Conservation (phyloP, 1,284 basidiomycete genomes). For the Meripilus lineatus region DNA sequence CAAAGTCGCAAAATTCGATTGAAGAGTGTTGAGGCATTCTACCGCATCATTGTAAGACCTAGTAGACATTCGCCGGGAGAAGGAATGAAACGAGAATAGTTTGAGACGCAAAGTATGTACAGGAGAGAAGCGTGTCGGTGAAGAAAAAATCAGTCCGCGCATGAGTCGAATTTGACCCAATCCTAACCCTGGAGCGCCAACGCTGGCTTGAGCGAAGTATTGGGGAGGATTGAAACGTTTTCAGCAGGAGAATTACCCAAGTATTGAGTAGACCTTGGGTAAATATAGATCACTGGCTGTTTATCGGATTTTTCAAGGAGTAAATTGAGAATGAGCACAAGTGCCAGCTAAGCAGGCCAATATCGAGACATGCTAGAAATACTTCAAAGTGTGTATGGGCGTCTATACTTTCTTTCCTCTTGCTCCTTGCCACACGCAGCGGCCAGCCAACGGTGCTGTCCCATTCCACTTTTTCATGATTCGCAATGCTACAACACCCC, state of each 20-base stretch:
- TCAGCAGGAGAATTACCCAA: too few relatives aligned
- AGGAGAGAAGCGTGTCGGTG: background rate
- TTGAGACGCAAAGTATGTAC: constrained; percentile 1
- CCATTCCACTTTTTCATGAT: constrained; percentile 13
- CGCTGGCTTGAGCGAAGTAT: background rate
- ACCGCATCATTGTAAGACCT: constrained; percentile 80
- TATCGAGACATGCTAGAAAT: too few relatives aligned
- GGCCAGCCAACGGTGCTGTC: background rate
- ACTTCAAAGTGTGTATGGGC: background rate
- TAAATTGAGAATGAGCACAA: too few relatives aligned
- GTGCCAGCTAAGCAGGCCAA: too few relatives aligned
- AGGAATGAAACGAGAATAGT: constrained; percentile 2
- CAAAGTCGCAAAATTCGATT: constrained; percentile 90
- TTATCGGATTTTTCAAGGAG: too few relatives aligned
- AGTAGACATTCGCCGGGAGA: constrained; percentile 33
- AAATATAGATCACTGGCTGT: too few relatives aligned
- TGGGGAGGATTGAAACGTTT: too few relatives aligned
- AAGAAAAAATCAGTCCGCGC: background rate
- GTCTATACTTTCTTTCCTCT: constrained; percentile 1
- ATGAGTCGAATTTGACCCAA: background rate
- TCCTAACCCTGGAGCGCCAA: background rate
- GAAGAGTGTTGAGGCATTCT: constrained; percentile 84
- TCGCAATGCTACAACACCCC: constrained; percentile 12
- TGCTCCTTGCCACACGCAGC: background rate
- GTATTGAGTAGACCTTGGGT: too few relatives aligned